These are phyloP conservation scores for Neckera pumila DNA, from an alignment of 225 moss, liverwort and hornwort genomes.

Conservation along the genomic window DNA sequence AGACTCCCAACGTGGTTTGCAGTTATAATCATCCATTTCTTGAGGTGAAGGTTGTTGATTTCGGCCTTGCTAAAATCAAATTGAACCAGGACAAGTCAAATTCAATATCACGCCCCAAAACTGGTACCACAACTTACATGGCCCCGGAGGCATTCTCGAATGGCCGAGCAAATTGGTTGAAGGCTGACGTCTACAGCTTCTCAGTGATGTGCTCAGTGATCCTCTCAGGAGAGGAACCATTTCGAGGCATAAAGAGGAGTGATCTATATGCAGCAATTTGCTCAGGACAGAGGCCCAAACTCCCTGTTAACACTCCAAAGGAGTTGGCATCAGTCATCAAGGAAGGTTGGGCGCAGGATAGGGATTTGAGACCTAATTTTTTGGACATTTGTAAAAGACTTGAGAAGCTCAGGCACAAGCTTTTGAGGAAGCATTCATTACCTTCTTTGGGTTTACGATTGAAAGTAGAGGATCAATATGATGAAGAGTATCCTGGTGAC, in stretches of 20 bases:
- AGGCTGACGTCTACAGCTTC: neutral
- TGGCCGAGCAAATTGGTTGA: neutral
- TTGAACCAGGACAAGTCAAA: neutral
- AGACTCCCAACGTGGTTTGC: neutral
- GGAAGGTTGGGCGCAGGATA: neutral
- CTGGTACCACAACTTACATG: neutral
- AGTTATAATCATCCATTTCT: rapidly evolving
- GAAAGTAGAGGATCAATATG: neutral
- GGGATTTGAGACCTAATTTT: neutral
- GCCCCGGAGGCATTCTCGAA: neutral
- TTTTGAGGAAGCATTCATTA: neutral
- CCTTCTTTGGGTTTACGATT: neutral
- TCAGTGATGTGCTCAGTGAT: neutral
- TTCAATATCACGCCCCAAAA: neutral
- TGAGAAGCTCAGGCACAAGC: neutral
- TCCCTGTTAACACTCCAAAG: neutral
- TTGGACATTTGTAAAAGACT: neutral
- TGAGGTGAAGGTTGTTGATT: neutral
- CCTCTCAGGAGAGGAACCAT: neutral
- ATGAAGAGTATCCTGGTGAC: neutral
- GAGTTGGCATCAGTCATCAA: neutral
- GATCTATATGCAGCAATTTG: neutral
- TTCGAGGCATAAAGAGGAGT: neutral
- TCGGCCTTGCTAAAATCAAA: neutral
- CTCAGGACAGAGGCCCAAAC: neutral